Conservation (phyloP, 2,329 filamentous ascomycete species). For the Fusarium sp. region DNA sequence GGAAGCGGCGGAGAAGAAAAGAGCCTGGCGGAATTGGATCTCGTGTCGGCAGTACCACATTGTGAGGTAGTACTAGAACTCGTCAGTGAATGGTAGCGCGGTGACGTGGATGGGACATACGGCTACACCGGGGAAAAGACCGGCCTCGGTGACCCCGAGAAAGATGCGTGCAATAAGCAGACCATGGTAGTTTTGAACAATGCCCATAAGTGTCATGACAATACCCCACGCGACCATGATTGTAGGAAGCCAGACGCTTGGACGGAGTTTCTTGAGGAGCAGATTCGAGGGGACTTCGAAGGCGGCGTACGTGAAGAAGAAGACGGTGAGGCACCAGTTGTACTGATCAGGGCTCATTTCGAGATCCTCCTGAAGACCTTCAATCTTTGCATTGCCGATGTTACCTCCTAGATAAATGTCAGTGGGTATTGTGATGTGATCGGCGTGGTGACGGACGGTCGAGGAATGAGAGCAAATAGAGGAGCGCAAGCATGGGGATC, state of each 20-base stretch:
- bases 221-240: conserved; percentile 77
- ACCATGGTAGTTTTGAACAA: conserved; percentile 63
- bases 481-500: conserved; percentile 73
- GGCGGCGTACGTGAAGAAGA: conserved; percentile 82
- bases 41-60: conserved; percentile 72
- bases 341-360: conserved; percentile 75
- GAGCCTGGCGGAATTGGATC: conserved; percentile 69
- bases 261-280: conserved; percentile 78
- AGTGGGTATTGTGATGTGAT: background rate
- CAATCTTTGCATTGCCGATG: conserved; percentile 75
- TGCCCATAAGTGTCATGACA: conserved; percentile 66
- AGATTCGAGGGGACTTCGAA: conserved; percentile 85
- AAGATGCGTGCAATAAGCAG: conserved; percentile 66
- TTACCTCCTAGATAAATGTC: conserved; percentile 63
- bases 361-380: conserved; percentile 65
- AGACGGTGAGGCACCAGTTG: conserved; percentile 77
- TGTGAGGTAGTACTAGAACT: conserved; percentile 63
- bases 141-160: conserved; percentile 75
- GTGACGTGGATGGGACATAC: conserved; percentile 46
- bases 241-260: conserved; percentile 78
- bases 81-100: background rate
- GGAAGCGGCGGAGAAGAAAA: conserved; percentile 87
- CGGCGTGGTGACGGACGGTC: conserved; percentile 60
- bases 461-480: conserved; percentile 78
- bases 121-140: conserved; percentile 74